These are phyloP conservation scores for Lentithecium fluviatile DNA, from an alignment of 495 filamentous ascomycete genomes.

Conservation along the genomic window DNA sequence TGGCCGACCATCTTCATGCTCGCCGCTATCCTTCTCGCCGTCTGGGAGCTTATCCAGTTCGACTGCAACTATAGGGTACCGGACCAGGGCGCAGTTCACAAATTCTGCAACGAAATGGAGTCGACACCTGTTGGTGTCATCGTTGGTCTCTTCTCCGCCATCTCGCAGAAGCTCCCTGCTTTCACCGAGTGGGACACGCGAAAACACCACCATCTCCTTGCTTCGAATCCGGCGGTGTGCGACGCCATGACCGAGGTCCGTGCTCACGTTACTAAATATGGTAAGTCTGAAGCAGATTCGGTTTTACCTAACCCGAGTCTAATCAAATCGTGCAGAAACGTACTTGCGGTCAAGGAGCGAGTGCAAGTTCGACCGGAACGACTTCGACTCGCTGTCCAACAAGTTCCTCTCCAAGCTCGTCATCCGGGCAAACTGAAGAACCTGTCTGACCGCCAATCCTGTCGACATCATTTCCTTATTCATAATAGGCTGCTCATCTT, in stretches of 20 bases:
- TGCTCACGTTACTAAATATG: constrained; percentile 82
- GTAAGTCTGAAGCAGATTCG: constrained; percentile 53
- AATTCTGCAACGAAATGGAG: constrained; percentile 95
- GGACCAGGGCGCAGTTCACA: constrained; percentile 75
- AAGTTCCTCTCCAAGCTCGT: constrained; percentile 93
- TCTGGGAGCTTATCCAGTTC: constrained; percentile 98
- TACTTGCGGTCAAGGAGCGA: constrained; percentile 58
- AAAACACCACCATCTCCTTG: constrained; percentile 80
- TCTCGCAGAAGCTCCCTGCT: constrained; percentile 87
- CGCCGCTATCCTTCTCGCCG: constrained; percentile 80
- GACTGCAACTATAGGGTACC: constrained; percentile 90
- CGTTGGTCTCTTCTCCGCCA: constrained; percentile 90
- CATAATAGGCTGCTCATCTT: constrained; percentile 6
- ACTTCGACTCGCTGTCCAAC: constrained; percentile 92
- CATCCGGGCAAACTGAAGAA: constrained; percentile 77
- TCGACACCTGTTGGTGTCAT: constrained; percentile 89
- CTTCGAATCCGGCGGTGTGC: constrained; percentile 85
- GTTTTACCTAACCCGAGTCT: constrained; percentile 16
- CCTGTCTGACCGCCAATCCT: constrained; percentile 4
- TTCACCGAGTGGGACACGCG: constrained; percentile 88
- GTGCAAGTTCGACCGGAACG: constrained; percentile 79
- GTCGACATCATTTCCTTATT: constrained; percentile 1
- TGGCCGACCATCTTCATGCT: constrained; percentile 98
- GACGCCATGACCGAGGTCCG: constrained; percentile 92
- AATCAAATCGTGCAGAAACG: constrained; percentile 47